phyloP scores from a whole-genome alignment of 1,284 basidiomycete genomes.

The Pterulicium gracile region DNA sequence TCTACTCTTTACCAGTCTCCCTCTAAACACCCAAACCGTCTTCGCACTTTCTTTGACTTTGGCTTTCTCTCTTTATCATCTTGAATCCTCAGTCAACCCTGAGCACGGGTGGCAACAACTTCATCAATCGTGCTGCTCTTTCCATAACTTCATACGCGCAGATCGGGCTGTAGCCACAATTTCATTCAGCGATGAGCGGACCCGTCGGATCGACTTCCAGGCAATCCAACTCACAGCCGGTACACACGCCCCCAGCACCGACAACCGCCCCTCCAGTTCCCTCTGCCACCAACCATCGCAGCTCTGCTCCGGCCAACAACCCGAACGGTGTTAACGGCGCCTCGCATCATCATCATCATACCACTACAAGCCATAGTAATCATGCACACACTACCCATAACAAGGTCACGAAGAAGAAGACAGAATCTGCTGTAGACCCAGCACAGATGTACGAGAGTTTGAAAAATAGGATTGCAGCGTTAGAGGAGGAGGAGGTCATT shows the following conservation, averaged over 20 bases:
- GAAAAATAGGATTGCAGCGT: conserved; percentile 72
- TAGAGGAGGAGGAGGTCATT: conserved; percentile 74
- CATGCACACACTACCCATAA: conserved; percentile 19
- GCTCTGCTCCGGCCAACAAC: conserved; percentile 30
- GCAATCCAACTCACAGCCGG: conserved; percentile 14
- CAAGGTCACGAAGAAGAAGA: conserved; percentile 54
- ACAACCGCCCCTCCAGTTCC: conserved; percentile 51
- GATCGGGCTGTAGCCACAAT: not conserved
- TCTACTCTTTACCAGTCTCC: not conserved
- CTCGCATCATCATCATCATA: conserved; percentile 18
- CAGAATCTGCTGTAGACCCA: conserved; percentile 61
- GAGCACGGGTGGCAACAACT: too few relatives aligned
- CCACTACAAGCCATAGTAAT: conserved; percentile 28
- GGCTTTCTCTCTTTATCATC: too few relatives aligned
- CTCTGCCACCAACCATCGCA: conserved; percentile 26
- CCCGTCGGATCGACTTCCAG: conserved; percentile 3
- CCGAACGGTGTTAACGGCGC: conserved; percentile 18
- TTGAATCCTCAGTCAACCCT: too few relatives aligned
- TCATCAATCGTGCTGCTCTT: too few relatives aligned
- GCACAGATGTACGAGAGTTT: conserved; percentile 77
- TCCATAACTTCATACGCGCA: too few relatives aligned
- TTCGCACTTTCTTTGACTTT: too few relatives aligned
- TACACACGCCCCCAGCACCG: conserved; percentile 20
- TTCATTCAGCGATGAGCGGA: not conserved
- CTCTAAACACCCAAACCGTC: too few relatives aligned